Conservation (phyloP, 1,284 basidiomycete genomes). For the Vanrija sp. region DNA sequence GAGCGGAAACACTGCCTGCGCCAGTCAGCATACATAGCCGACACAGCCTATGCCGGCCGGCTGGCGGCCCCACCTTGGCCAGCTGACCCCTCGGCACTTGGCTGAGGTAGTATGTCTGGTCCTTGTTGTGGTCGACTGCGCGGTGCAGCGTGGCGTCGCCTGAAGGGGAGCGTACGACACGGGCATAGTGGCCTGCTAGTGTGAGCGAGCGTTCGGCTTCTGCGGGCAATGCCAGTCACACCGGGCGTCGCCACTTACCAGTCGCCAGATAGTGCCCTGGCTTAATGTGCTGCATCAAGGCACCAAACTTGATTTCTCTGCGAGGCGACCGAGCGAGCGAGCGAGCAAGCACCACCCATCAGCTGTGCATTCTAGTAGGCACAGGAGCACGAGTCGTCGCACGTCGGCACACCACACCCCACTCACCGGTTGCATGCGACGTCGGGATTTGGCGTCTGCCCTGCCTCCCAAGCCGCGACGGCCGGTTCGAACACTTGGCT, state of each 20-base stretch:
- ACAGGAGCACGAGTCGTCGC: neutral
- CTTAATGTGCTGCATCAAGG: constrained; percentile 63
- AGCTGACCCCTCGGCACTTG: constrained; percentile 66
- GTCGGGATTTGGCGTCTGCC: constrained; percentile 87
- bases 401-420: no score
- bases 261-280: constrained; percentile 68
- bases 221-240: no score
- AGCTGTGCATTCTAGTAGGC: no score
- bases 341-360: neutral
- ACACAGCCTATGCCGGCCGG: no score
- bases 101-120: constrained; percentile 92
- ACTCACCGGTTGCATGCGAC: constrained; percentile 81
- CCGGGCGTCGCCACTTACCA: constrained; percentile 50
- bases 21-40: neutral
- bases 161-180: constrained; percentile 56
- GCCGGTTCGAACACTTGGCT: constrained; percentile 79
- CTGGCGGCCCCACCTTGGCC: constrained; percentile 30
- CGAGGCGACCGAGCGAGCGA: no score
- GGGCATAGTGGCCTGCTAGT: constrained; percentile 79
- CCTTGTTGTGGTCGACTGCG: constrained; percentile 67
- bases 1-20: constrained; percentile 73
- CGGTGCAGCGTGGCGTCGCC: constrained; percentile 58
- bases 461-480: constrained; percentile 67
- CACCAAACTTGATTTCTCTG: constrained; percentile 92
- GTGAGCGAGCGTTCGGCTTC: neutral